Percentiles rank a stretch among this genome's conserved stretches.
phyloP scores from a whole-genome alignment of 768 basidiomycete genomes.

The Mycena venus region DNA sequence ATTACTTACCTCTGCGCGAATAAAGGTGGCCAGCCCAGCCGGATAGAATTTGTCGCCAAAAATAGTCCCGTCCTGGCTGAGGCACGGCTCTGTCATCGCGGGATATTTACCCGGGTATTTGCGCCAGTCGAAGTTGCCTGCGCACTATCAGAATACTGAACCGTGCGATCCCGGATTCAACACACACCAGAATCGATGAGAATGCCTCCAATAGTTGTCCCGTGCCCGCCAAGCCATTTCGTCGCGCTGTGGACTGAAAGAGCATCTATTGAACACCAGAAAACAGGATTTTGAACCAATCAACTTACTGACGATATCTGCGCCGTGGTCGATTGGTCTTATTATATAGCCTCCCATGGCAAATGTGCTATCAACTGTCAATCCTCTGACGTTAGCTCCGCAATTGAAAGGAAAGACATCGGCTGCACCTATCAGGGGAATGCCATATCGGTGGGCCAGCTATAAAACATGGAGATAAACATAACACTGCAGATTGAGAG shows the following conservation, averaged over 20 bases:
- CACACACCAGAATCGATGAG: slow-evolving; percentile 54
- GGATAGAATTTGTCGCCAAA: slow-evolving; percentile 23
- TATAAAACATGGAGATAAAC: slow-evolving; percentile 14
- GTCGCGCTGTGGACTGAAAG: slow-evolving; percentile 64
- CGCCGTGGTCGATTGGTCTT: slow-evolving; percentile 65
- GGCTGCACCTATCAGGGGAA: slow-evolving; percentile 70
- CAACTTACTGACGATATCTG: slow-evolving; percentile 50
- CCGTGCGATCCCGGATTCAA: background rate
- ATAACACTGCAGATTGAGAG: background rate
- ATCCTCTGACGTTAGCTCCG: too few species aligned
- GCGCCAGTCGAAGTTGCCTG: slow-evolving; percentile 67
- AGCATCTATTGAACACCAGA: too few species aligned
- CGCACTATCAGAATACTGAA: background rate
- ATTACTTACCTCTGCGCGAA: slow-evolving; percentile 9
- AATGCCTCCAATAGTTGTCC: slow-evolving; percentile 67
- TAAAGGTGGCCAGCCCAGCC: slow-evolving; percentile 10
- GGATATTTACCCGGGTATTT: slow-evolving; percentile 61
- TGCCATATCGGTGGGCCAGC: slow-evolving; percentile 64
- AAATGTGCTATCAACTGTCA: slow-evolving; percentile 69
- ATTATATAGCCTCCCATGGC: slow-evolving; percentile 65
- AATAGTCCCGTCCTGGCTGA: slow-evolving; percentile 5
- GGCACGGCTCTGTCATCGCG: slow-evolving; percentile 58
- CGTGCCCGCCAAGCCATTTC: slow-evolving; percentile 71
- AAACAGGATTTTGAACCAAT: slow-evolving; percentile 47
- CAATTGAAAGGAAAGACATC: too few species aligned